Evolutionary conservation across 106 monocot species (phyloP), one percentile per base, ranked within the genome.

Genomic region (Apostasia shenzhenica): DNA sequence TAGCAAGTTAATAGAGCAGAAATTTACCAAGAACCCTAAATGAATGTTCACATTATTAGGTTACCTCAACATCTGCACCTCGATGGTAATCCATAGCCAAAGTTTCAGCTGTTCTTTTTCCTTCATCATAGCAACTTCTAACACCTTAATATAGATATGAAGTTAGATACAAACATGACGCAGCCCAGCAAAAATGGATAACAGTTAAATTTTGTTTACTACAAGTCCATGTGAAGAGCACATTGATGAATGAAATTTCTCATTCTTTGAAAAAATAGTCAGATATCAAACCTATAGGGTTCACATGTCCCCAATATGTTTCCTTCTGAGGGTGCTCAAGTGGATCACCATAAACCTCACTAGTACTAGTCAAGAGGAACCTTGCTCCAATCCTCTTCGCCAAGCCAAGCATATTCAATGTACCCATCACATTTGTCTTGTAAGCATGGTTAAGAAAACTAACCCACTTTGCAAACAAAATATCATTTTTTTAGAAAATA

Each of bases 371-470:
- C 72, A 95, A 73, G 9, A 95, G 75, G 68, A 95, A 95, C n/a
- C 91, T 58, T 45, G 95, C 95, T 6, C 95, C 95, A 39, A 95
- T 84, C 68, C 95, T 86, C 77, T 95, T 95, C 41, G 95, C 95
- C 71, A 95, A 74, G 1, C 95, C 95, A 70, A 95, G 77, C 95
- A 95, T 91, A 73, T 95, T 95, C 71, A 95, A 74, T 8, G 95
- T 95, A 56, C 95, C 95, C 86, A 91, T 86, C 72, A 95, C 95
- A 79, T 95, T 95, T 73, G 91, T 91, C 91, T 95, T 95, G 94
- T 94, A 68, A 56, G 37, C 63, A 66, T 51, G 39, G 53, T 82
- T 85, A 82, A 85, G 82, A 54, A 82, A 67, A 14, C 10, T 54
- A 71, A 67, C 1, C 14, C 69, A 51, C 54, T 43, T 51, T 56